Base-by-base conservation (phyloP, 2,329 filamentous ascomycete genomes). In the Cordyceps cicadae region DNA sequence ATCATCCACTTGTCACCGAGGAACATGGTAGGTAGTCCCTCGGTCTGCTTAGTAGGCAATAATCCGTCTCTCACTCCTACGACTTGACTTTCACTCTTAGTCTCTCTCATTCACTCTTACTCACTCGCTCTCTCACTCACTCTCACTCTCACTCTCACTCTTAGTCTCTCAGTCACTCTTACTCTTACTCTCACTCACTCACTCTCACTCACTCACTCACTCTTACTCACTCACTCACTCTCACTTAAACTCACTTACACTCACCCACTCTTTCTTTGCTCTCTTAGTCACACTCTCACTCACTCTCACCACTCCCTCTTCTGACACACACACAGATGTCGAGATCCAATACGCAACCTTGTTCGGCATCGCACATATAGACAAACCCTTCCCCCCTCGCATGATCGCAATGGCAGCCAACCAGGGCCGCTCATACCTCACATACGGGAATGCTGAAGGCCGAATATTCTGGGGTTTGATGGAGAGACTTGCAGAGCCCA, bases 1-100 rank as follows among this genome's bases (percentile, higher is more conserved):
- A 67, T 3, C 66, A 65, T 32, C 67, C 69, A 19, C 45, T 62
- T 0, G 52, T 50, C 0, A 59, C 56, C 0, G 66, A 70, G 19
- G 56, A 65, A 41, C 58, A 66, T 19, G 21, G 46, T 43, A 43
- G 24, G 54, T 15, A 3, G 34, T 5, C 29, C 29, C 11, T 9
- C 26, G 5, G 5, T 7, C 7, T 29, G 29, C 29, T 29, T 8
- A 6, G 6, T 29, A 29, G 29, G 29, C 29, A 29, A 6, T 29
- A 29, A 6, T 6, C 6, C 26, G 3, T 29, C 26, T 29, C 26
- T 29, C 26, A 3, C 26, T 29, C 6, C 6, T 6, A 3, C 26
- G 3, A 29, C 6, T 29, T 29, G 6, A 3, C n/a, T n/a, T n/a
- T n/a, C 5, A 8, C 11, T 19, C 15, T 24, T 12, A 14, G 26